A percentile compares a stretch with the other conserved stretches of the same genome.
phyloP scores from a whole-genome alignment of 2,329 filamentous ascomycete species.

The Phyllachora maydis region DNA sequence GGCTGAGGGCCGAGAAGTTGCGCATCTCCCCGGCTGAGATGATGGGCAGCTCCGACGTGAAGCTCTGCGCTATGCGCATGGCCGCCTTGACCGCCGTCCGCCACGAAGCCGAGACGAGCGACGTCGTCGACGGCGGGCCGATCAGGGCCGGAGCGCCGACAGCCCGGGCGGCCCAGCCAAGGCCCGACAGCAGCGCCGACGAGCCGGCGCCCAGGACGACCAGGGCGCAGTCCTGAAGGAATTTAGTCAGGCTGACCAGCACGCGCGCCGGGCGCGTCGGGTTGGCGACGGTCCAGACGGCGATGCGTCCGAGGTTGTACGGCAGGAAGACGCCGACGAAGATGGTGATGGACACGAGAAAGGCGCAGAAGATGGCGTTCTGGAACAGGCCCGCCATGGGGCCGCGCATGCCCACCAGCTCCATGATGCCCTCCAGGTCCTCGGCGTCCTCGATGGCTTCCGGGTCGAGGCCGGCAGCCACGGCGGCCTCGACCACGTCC shows the following conservation, averaged over 20 bases:
- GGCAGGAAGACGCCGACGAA: slow-evolving; percentile 74
- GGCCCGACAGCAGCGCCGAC: slow-evolving; percentile 13
- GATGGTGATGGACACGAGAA: slow-evolving; percentile 74
- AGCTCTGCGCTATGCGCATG: slow-evolving; percentile 25
- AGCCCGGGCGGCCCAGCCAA: slow-evolving; percentile 9
- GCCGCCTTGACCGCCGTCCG: slow-evolving; percentile 18
- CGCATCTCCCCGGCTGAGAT: slow-evolving; percentile 42
- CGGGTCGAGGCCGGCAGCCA: slow-evolving; percentile 47
- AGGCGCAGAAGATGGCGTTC: slow-evolving; percentile 83
- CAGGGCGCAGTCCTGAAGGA: slow-evolving; percentile 58
- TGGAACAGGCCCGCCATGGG: slow-evolving; percentile 79
- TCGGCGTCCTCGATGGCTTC: slow-evolving; percentile 71
- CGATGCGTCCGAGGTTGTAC: slow-evolving; percentile 76
- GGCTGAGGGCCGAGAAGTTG: slow-evolving; percentile 57
- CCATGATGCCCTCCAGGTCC: slow-evolving; percentile 88
- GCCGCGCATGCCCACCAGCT: slow-evolving; percentile 90
- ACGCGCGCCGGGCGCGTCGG: slow-evolving; percentile 58
- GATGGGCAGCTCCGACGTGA: slow-evolving; percentile 27
- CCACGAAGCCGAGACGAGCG: slow-evolving; percentile 15
- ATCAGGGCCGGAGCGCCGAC: slow-evolving; percentile 1
- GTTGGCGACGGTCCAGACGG: slow-evolving; percentile 60
- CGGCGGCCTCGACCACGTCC: slow-evolving; percentile 42
- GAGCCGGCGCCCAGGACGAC: slow-evolving; percentile 36
- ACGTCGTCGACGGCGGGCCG: slow-evolving; percentile 1
- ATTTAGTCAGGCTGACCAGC: slow-evolving; percentile 52